Evolutionary conservation across 2,329 filamentous ascomycete genomes (phyloP).

Genomic region (Paracoccidioides lutzii): DNA sequence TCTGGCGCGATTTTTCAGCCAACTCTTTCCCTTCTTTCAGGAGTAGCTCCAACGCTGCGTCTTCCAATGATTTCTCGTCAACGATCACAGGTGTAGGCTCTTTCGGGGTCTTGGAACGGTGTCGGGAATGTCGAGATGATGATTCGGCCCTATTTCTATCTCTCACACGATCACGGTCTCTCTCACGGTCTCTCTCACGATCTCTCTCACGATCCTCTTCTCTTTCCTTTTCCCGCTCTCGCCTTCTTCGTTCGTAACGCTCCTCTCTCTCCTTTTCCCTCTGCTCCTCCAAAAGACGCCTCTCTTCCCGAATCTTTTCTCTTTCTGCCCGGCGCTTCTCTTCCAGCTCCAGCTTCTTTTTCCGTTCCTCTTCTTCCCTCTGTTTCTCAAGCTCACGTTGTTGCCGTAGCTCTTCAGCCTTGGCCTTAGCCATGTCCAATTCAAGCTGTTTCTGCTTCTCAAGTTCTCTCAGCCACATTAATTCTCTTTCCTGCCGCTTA

Average conservation of each 20-base stretch:
- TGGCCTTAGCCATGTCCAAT: constrained; percentile 30
- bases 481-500: constrained; percentile 40
- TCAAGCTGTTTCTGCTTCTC: constrained; percentile 40
- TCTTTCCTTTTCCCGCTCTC: constrained; percentile 24
- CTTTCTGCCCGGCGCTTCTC: constrained; percentile 38
- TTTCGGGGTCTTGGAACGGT: constrained; percentile 18
- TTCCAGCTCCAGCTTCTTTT: constrained; percentile 39
- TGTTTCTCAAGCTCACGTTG: constrained; percentile 32
- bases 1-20: constrained; percentile 38
- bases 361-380: constrained; percentile 33
- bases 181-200: constrained; percentile 17
- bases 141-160: constrained; percentile 13
- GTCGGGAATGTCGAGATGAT: neutral
- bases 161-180: constrained; percentile 25
- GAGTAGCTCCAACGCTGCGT: constrained; percentile 41
- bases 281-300: constrained; percentile 41
- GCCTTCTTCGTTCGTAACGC: constrained; percentile 31
- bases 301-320: constrained; percentile 39
- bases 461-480: constrained; percentile 35
- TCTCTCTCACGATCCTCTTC: constrained; percentile 22
- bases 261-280: constrained; percentile 39
- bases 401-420: constrained; percentile 31
- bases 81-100: constrained; percentile 25
- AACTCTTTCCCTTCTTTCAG: constrained; percentile 43
- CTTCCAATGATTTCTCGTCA: constrained; percentile 43